A percentile compares a stretch with the other conserved stretches of the same genome.
These are phyloP conservation scores for Candida insectalens DNA, from an alignment of 805 yeast genomes.

Conservation along the genomic window DNA sequence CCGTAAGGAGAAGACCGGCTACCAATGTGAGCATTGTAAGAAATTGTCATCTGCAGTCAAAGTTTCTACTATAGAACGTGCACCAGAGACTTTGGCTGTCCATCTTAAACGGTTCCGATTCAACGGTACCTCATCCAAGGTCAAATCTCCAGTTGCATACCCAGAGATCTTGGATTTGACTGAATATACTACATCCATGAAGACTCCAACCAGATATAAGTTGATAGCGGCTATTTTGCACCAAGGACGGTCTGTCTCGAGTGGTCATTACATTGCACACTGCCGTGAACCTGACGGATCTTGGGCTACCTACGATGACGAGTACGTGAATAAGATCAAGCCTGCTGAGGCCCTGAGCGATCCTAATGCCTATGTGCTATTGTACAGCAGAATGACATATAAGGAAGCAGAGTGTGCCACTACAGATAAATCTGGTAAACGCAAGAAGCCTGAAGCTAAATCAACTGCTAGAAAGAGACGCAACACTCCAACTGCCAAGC, in stretches of 20 bases:
- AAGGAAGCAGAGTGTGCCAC: constrained; percentile 28
- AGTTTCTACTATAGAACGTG: constrained; percentile 58
- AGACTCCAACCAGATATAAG: constrained; percentile 51
- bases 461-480: constrained; percentile 9
- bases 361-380: constrained; percentile 81
- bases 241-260: constrained; percentile 84
- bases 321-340: constrained; percentile 62
- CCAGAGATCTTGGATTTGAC: constrained; percentile 70
- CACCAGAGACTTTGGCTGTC: constrained; percentile 82
- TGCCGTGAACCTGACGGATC: constrained; percentile 86
- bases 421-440: no score
- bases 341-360: constrained; percentile 72
- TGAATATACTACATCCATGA: constrained; percentile 40
- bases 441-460: constrained; percentile 5
- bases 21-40: constrained; percentile 81
- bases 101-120: constrained; percentile 90
- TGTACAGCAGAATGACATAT: constrained; percentile 71
- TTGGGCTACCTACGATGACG: constrained; percentile 95
- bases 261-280: constrained; percentile 90
- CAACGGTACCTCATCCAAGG: constrained; percentile 72
- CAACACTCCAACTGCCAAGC: background rate
- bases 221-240: constrained; percentile 82
- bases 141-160: constrained; percentile 78
- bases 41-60: constrained; percentile 70
- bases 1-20: constrained; percentile 61